Percentiles rank a stretch among this genome's conserved stretches.
Evolutionary conservation across 768 basidiomycete genomes (phyloP).

Genomic region (Dioszegia crocea): DNA sequence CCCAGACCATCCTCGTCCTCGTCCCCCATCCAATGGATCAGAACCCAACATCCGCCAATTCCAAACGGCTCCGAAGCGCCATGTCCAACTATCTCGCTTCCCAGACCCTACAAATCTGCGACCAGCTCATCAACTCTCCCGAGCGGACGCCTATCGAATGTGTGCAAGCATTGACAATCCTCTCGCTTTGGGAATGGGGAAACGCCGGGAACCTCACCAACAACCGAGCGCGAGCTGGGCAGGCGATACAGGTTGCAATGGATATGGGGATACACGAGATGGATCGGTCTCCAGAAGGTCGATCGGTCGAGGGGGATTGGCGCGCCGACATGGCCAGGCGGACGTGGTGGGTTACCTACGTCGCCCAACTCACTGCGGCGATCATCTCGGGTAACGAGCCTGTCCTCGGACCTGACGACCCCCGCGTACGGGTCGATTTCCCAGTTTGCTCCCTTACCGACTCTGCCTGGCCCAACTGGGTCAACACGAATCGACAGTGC

Average conservation of each 20-base stretch:
- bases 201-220: slow-evolving; percentile 23
- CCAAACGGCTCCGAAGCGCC: slow-evolving; percentile 32
- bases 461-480: slow-evolving; percentile 43
- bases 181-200: slow-evolving; percentile 47
- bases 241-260: slow-evolving; percentile 43
- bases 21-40: slow-evolving; percentile 41
- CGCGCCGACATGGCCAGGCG: slow-evolving; percentile 43
- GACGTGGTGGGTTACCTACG: slow-evolving; percentile 46
- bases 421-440: slow-evolving; percentile 38
- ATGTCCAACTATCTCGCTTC: slow-evolving; percentile 27
- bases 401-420: slow-evolving; percentile 40
- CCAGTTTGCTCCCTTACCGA: slow-evolving; percentile 39
- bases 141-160: slow-evolving; percentile 30
- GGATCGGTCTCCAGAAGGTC: slow-evolving; percentile 19
- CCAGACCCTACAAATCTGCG: slow-evolving; percentile 28
- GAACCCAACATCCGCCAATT: slow-evolving; percentile 31
- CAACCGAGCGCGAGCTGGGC: slow-evolving; percentile 27
- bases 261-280: slow-evolving; percentile 44
- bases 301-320: slow-evolving; percentile 43
- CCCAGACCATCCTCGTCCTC: slow-evolving; percentile 41
- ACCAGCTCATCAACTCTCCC: slow-evolving; percentile 15
- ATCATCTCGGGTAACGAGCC: slow-evolving; percentile 38
- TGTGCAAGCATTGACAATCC: slow-evolving; percentile 41
- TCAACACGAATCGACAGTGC: slow-evolving; percentile 33
- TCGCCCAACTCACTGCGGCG: slow-evolving; percentile 31